These are phyloP conservation scores for Hypoxylon sp. DNA, from an alignment of 2,329 filamentous ascomycete species.

Conservation along the genomic window DNA sequence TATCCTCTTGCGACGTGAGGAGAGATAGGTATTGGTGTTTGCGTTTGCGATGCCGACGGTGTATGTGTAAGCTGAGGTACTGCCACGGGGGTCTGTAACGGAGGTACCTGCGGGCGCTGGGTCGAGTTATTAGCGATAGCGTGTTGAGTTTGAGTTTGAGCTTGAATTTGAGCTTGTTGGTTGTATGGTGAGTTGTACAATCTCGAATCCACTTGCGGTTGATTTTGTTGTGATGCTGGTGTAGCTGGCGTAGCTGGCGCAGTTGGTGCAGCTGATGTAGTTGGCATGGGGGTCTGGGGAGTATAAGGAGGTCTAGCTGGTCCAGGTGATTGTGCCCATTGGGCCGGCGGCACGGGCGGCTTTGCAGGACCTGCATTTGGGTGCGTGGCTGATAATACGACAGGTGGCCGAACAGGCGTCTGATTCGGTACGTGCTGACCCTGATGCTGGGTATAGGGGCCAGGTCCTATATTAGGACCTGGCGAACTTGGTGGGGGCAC, in stretches of 20 bases:
- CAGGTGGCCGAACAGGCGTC: conserved; percentile 49
- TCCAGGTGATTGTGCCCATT: conserved; percentile 45
- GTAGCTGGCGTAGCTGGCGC: conserved; percentile 48
- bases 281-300: conserved; percentile 44
- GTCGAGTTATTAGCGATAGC: conserved; percentile 29
- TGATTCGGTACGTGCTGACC: conserved; percentile 38
- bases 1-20: conserved; percentile 55
- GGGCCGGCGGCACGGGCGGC: conserved; percentile 41
- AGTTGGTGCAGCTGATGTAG: conserved; percentile 47
- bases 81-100: conserved; percentile 45
- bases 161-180: conserved; percentile 48
- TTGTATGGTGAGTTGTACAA: conserved; percentile 51
- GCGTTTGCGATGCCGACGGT: conserved; percentile 40
- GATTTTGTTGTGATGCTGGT: conserved; percentile 45
- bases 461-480: conserved; percentile 37
- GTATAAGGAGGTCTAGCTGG: conserved; percentile 43
- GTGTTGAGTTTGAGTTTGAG: conserved; percentile 49
- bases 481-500: conserved; percentile 31
- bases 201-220: conserved; percentile 38
- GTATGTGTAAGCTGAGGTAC: conserved; percentile 41
- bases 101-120: conserved; percentile 46
- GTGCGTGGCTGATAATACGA: conserved; percentile 43
- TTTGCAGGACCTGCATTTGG: conserved; percentile 40
- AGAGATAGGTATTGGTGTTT: conserved; percentile 48
- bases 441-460: conserved; percentile 44